Evolutionary conservation across 495 filamentous ascomycete species (phyloP), one percentile per base, ranked within the genome.

Genomic region (Aspergillus steynii): DNA sequence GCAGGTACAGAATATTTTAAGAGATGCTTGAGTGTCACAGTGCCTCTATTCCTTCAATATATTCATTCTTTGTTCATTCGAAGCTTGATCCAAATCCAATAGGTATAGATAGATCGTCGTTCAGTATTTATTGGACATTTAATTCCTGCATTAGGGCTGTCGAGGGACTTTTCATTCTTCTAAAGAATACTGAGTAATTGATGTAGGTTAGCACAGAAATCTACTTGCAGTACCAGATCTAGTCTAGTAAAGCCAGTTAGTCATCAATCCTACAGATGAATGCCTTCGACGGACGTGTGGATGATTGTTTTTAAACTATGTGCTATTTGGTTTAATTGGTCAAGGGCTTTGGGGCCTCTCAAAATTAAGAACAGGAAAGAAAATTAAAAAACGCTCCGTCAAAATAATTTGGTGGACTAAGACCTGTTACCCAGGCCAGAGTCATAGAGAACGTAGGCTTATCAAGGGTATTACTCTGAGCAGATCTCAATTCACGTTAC

Each of bases 391-490:
- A 69, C 77, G 77, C 77, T 79, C 75, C 72, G 75, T 76, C 73
- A 77, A 77, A 71, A 72, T 66, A 71, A 50, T 68, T 68, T 58
- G 68, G 10, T 62, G 68, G 68, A 68, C 65, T 45, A 55, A 64
- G 65, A 69, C 73, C 74, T 53, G 59, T 53, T 47, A 63, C 59
- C 53, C 68, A 60, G 59, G 61, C 64, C 67, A 54, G 60, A 61
- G 63, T 53, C 69, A 55, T 68, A 71, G 70, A 73, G 72, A 75
- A 72, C 67, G 66, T 69, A 68, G 70, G 68, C 62, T 76, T 72
- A 72, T 71, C 73, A 74, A 73, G 74, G 75, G 75, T 77, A 79
- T 79, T 77, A 77, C 66, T 71, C 64, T 65, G 68, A 75, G 71
- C 74, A 68, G 70, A 68, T 72, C 69, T 77, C 69, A 68, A 66